Evolutionary conservation across 176 grass and related monocot species (phyloP), one percentile per base, ranked within the genome.

Genomic region (Aegilops bicornis): DNA sequence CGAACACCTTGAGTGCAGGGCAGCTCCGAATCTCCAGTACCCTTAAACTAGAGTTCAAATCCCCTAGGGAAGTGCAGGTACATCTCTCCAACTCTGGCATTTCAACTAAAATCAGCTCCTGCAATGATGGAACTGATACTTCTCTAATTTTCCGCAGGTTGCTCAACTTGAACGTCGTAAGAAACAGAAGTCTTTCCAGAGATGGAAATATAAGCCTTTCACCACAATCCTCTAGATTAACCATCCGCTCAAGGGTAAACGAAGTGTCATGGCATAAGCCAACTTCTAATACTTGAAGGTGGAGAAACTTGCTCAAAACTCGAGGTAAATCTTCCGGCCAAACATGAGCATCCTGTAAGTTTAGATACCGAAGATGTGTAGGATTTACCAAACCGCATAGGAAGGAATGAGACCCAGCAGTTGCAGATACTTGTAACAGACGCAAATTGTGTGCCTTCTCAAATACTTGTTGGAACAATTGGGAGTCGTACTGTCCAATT

Each of bases 31-130:
- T 52, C 48, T 52, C 48, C 48, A 52, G 15, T 52, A 52, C 48
- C 48, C 15, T 52, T 17, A 89, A 45, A 31, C 69, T 33, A 33
- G 62, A 85, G 60, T 56, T 82, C 68, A 63, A 62, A 6, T 58
- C 45, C 45, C 22, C 29, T 13, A 47, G 2, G 1, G 72, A 80
- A 63, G 16, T 76, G 19, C 86, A 58, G 0, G 42, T 76, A 29
- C 83, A 89, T 77, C 7, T 79, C 31, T 83, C 19, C 14, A 92
- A 30, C 1, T 79, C 19, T 31, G 30, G 48, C 78, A 89, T 67
- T 14, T 68, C 0, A 39, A 31, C 10, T 20, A 92, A 10, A 79
- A 82, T 3, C 1, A 92, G 52, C 78, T 86, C 36, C 39, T 82
- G 63, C 36, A 92, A 43, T 9, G 82, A 68, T 15, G 68, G 86